Evolutionary conservation across 164 flowering plant genomes (phyloP), one percentile per base, ranked within the genome.

Genomic region (Nymphaea colorata): DNA sequence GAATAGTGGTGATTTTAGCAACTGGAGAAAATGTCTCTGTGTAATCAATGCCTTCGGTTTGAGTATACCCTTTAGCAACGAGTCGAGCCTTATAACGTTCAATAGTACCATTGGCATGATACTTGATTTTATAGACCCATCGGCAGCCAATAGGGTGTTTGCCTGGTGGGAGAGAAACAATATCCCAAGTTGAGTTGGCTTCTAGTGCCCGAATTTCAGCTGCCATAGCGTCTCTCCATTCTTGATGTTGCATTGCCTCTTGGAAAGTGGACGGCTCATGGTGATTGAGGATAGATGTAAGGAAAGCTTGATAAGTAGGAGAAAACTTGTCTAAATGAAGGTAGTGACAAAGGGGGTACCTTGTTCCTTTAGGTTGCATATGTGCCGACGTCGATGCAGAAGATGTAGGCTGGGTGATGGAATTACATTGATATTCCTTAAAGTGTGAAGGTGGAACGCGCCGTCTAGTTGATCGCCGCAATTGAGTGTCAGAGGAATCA

Each of bases 41-140:
- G 36, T 62, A 17, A 62, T 62, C 64, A 14, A 62, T 6, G 18
- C 64, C 25, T 17, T 17, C 64, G 1, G 6, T 62, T 18, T 62
- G 36, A 62, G 64, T 62, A 62, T 62, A 62, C 8, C 64, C 64
- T 62, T 62, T 25, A 25, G 36, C 36, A 25, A 25, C 36, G 36
- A 25, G 36, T 25, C 36, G 36, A 25, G 66, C 47, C 14, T 64
- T 64, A 43, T 43, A 64, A 15, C 45, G 15, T 5, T 64, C 44
- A 4, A 64, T 42, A 42, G 66, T 10, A 42, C 66, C 25, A 15
- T 64, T 47, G 16, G n/a, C 11, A 17, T 64, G 43, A 15, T 14
- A 42, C 44, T 43, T 64, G 14, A 64, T 42, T 4, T 42, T 41
- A 15, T 64, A 64, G n/a, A 64, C 66, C 66, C 66, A 43, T 64